Conservation (phyloP, 2,329 filamentous ascomycete species). For the Cordyceps militaris region DNA sequence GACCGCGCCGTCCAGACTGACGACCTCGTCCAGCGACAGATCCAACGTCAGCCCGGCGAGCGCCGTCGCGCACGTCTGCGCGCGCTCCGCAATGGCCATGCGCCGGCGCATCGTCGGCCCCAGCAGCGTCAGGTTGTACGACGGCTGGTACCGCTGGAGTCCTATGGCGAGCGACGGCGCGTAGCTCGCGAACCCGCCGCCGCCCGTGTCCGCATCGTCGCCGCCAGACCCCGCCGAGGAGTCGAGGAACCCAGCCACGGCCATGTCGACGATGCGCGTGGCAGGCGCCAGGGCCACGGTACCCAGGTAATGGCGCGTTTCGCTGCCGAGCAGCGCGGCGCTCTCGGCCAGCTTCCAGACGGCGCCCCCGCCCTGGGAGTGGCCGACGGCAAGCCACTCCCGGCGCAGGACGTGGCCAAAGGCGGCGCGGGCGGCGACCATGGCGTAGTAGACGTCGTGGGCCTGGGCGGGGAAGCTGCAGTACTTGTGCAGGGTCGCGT, state of each 20-base stretch:
- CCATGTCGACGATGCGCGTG: conserved; percentile 12
- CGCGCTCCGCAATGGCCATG: not conserved
- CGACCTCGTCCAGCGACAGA: not conserved
- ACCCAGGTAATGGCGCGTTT: conserved; percentile 14
- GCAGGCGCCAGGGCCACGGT: conserved; percentile 16
- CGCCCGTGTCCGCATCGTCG: not conserved
- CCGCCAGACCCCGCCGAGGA: not conserved
- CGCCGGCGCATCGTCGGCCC: not conserved
- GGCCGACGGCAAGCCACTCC: conserved; percentile 15
- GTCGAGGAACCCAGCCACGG: not conserved
- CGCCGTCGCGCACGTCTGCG: not conserved
- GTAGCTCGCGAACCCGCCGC: conserved; percentile 1
- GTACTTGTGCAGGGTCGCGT: conserved; percentile 17
- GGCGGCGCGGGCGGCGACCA: conserved; percentile 10
- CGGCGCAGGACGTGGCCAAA: conserved; percentile 9
- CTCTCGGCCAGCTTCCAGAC: conserved; percentile 19
- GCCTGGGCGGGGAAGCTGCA: conserved; percentile 13
- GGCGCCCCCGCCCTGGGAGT: conserved; percentile 17
- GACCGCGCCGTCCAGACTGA: not conserved
- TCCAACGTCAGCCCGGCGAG: conserved; percentile 4
- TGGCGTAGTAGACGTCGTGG: conserved; percentile 16
- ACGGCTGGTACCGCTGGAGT: conserved; percentile 1
- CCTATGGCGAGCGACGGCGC: conserved; percentile 9
- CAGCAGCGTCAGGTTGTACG: conserved; percentile 1
- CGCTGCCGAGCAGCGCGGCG: not conserved